A percentile compares a stretch with the other conserved stretches of the same genome.
Conservation (phyloP, 2,329 filamentous ascomycete species). For the Microdochium trichocladiopsis region DNA sequence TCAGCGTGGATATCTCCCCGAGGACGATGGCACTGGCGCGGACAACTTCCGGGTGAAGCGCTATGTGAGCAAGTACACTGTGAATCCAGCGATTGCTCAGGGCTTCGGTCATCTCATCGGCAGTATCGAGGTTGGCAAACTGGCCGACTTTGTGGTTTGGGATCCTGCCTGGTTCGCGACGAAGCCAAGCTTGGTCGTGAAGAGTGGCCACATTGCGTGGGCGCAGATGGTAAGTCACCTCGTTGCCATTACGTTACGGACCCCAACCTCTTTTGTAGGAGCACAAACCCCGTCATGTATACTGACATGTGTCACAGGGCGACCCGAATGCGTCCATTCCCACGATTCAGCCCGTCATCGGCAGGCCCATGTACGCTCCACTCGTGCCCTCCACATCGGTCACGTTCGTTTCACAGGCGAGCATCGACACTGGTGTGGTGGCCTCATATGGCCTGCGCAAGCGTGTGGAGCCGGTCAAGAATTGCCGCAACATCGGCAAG, state of each 20-base stretch:
- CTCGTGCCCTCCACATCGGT: slow-evolving; percentile 66
- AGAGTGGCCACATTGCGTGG: slow-evolving; percentile 79
- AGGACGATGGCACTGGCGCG: slow-evolving; percentile 71
- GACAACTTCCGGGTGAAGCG: slow-evolving; percentile 92
- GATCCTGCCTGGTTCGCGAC: slow-evolving; percentile 77
- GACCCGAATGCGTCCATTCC: slow-evolving; percentile 81
- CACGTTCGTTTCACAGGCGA: slow-evolving; percentile 74
- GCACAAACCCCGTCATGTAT: too few species aligned
- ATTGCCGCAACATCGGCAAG: slow-evolving; percentile 71
- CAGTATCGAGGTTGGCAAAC: slow-evolving; percentile 79
- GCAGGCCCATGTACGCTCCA: slow-evolving; percentile 79
- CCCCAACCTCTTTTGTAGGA: too few species aligned
- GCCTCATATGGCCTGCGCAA: slow-evolving; percentile 70
- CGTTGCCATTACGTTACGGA: too few species aligned
- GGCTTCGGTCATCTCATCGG: slow-evolving; percentile 85
- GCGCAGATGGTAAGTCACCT: slow-evolving; percentile 65
- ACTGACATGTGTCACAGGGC: slow-evolving; percentile 39
- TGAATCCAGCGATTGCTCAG: slow-evolving; percentile 88
- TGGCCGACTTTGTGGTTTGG: slow-evolving; percentile 88
- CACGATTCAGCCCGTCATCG: slow-evolving; percentile 76
- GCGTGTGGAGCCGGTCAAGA: slow-evolving; percentile 71
- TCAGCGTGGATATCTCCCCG: slow-evolving; percentile 67
- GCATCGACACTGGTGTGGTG: slow-evolving; percentile 59
- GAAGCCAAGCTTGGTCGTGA: slow-evolving; percentile 75
- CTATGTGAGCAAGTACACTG: slow-evolving; percentile 92